Base-by-base conservation (phyloP, 768 basidiomycete species). In the Trametes punicea region DNA sequence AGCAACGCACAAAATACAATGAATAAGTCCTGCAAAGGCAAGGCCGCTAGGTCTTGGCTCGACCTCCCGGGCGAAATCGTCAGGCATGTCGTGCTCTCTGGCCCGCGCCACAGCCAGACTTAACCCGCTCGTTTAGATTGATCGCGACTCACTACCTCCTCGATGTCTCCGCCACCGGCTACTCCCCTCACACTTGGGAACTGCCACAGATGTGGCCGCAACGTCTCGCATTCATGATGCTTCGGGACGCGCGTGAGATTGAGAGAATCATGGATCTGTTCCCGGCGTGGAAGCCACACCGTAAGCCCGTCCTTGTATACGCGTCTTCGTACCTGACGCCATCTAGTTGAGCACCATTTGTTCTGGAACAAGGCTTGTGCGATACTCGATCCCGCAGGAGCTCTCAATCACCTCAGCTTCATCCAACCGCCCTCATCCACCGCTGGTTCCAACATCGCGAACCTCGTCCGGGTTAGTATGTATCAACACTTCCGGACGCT, bases 321-420 rank as follows among this genome's bases (percentile, higher is more conserved):
- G 59, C 66, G 62, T 55, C 10, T 20, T 8, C 21, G 16, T n/a
- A 9, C 8, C 49, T 38, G 6, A 39, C 27, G 25, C 31, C 15
- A 30, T 60, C 5, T 64, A 89, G 87, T 90, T 54, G 82, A 87
- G 73, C 74, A 76, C 7, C 87, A 89, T 71, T 69, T 77, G 16
- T 88, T 87, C 65, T 90, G 87, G 87, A 75, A 76, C 57, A 82
- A 86, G 56, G 86, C 84, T 1, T 76, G 81, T 53, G 66, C 77
- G 3, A 67, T 81, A 27, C 71, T 89, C 59, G 87, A 90, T 71
- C 85, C 86, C 6, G 71, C 76, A 39, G 85, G 87, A 64, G 61
- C 70, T 38, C 75, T 84, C 20, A 75, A 74, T 4, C 76, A 79
- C 20, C 75, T 80, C 61, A 74, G 78, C 45, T 66, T 80, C 62